Evolutionary conservation across 2,329 filamentous ascomycete species (phyloP), one percentile per base, ranked within the genome.

Genomic region (Myriosclerotinia curreyana): DNA sequence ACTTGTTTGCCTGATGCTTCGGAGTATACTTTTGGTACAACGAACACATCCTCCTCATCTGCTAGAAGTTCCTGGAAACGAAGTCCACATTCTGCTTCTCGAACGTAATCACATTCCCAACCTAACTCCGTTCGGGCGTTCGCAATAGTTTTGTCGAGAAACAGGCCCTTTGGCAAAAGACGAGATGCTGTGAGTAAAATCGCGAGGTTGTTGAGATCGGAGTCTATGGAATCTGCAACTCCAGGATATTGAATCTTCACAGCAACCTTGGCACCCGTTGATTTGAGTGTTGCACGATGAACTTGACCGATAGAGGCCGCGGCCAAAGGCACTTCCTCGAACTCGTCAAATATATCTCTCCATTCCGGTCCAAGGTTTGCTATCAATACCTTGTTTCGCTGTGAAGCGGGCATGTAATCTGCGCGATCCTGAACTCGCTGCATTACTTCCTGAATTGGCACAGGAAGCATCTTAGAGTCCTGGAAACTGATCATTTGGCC

Each of bases 401-500:
- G 95, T 75, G 88, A 96, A 2, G 91, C 84, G 0, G 95, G 95
- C 95, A 99, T 99, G 76, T 98, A 99, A 76, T 99, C 94, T 48
- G 95, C 95, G 64, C 91, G 88, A 75, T 99, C 95, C 75, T 99
- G 95, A 0, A 99, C 95, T 7, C 96, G 87, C 74, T 96, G 92
- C 15, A 99, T 80, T 1, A 99, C 92, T 72, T 94, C 85, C 69
- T 96, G 91, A 58, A 99, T 92, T 1, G 91, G 86, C 0, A 84
- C 85, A 0, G 95, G 95, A 12, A 99, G 84, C 86, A 97, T 92
- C 76, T 96, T 98, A 46, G 91, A 87, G 77, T 99, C 95, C 80
- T 99, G 95, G 74, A 99, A 95, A 75, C 92, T 97, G 82, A 99
- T 89, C 90, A 98, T 95, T 79, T 99, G 95, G 0, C 95, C 96